Evolutionary conservation across 2,329 filamentous ascomycete genomes (phyloP), one percentile per base, ranked within the genome.

Genomic region (Beauveria sp.): DNA sequence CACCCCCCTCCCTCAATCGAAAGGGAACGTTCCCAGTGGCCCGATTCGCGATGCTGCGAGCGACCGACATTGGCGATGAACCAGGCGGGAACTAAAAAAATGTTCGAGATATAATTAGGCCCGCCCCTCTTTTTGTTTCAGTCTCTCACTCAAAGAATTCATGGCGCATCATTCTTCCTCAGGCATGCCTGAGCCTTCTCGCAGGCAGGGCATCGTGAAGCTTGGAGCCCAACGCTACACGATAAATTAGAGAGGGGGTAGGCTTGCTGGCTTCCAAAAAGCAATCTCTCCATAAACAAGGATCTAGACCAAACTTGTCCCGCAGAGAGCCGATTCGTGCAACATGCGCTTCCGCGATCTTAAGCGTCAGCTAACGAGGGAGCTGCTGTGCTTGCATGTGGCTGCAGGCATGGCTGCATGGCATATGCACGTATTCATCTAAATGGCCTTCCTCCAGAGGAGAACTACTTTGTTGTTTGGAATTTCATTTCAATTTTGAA

Each of bases 21-120:
- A 50, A 28, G 40, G 30, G 10, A 6, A n/a, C 2, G n/a, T 44
- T 37, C 48, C 57, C 51, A 54, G 40, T 59, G 48, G 48, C 20
- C 14, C 57, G 57, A 59, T 59, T 53, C 41, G 40, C 48, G 37
- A 59, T 14, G 47, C 43, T 41, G 46, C 28, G 37, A 58, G 34
- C 20, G 22, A n/a, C n/a, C 30, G 44, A 20, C 55, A 30, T 54
- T 28, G 57, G 20, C 48, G 53, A 55, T 37, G 34, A 55, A 47
- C 7, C 43, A 59, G 22, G 46, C 14, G 12, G 30, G 6, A 20
- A 30, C 34, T 24, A 22, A 30, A 26, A 20, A 24, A 20, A 14
- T 37, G 34, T 28, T 34, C n/a, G 9, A 20, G 26, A 59, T 59
- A 50, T 28, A 44, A 34, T 53, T 47, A 53, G 57, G 57, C 50